Conservation (phyloP, 306 rosid species). For the Glycine latifolia region DNA sequence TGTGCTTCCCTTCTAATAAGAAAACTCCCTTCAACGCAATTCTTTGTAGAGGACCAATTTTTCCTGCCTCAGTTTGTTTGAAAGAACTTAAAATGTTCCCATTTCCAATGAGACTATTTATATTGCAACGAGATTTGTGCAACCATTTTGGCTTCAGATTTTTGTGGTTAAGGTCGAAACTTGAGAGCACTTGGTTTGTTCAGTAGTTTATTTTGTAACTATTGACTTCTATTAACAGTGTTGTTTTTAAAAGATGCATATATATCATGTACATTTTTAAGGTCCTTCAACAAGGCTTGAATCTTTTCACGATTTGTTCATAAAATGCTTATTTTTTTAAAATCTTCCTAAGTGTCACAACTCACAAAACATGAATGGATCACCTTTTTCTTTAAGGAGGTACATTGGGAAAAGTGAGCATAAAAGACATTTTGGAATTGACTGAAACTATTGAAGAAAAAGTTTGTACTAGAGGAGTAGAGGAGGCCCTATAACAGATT, state of each 20-base stretch:
- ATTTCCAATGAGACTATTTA: not conserved
- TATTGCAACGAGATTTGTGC: constrained; percentile 1
- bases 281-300: too few relatives aligned
- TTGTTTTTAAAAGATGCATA: not conserved
- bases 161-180: not conserved
- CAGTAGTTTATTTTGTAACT: not conserved
- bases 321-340: too few relatives aligned
- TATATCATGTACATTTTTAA: too few relatives aligned
- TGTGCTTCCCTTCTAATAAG: constrained; percentile 20
- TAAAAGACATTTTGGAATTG: not conserved
- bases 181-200: not conserved
- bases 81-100: not conserved
- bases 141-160: constrained; percentile 12
- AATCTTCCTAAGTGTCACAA: not conserved
- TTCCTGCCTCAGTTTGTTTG: not conserved
- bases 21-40: constrained; percentile 26
- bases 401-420: not conserved
- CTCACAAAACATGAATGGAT: not conserved
- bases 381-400: not conserved
- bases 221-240: not conserved
- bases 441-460: not conserved
- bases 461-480: not conserved
- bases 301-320: too few relatives aligned
- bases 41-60: constrained; percentile 7
- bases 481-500: not conserved